Base-by-base conservation (phyloP, 139 green algal genomes). In the Choricystis sp. region DNA sequence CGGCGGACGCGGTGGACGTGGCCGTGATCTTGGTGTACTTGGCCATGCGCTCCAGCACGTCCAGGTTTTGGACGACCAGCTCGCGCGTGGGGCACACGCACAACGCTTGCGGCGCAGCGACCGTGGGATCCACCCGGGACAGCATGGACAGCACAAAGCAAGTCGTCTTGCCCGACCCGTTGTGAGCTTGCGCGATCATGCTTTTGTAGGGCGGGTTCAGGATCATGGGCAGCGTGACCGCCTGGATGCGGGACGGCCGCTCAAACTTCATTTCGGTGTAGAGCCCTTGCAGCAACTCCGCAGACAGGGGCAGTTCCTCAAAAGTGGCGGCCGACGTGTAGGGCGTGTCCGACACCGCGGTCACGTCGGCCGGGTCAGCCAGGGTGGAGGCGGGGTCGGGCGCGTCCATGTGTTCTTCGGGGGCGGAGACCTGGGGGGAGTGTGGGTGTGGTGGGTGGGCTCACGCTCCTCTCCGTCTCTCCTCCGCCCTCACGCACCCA, bases 191-290 rank as follows among this genome's bases (percentile, higher is more conserved):
- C 4, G 91, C 91, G 57, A 98, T 95, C 4, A 98, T 74, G 74
- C 87, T 82, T 26, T 74, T 74, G 68, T 86, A 82, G 19, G 92
- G 90, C 1, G 87, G 83, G n/a, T 61, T 76, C 4, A 99, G 72
- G 64, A 99, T 96, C 86, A 98, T 92, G 57, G 93, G 93, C 64
- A 99, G 80, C 52, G 93, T 97, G 48, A 80, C 76, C 25, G 89
- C 89, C 75, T 98, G 92, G 56, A 99, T 92, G 24, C 74, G 81
- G 23, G 77, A 90, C 19, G 94, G 94, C 61, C 73, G 68, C 74
- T 99, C 85, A 74, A 99, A 98, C 74, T 95, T 96, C 93, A 99
- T 99, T 73, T 96, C 89, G 0, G 74, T 87, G 76, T 98, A 99
- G 57, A 98, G 67, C 0, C 91, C 94, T 67, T 86, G 71, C 31